Evolutionary conservation across 73 alveolate species (phyloP).

Genomic region (Effrenium voratum): DNA sequence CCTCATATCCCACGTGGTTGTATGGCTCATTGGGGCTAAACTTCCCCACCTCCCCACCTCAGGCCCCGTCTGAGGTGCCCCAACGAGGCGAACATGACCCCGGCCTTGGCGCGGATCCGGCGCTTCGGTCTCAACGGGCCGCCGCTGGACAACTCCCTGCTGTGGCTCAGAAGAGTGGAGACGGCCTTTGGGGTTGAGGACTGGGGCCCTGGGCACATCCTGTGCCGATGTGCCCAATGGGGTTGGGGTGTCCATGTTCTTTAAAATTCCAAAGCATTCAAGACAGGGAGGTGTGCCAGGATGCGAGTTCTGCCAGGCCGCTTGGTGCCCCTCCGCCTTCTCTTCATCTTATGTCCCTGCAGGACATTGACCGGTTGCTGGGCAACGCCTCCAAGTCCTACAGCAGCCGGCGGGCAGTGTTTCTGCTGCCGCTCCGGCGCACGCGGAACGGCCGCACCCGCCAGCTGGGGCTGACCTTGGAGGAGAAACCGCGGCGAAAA

Average conservation of each 20-base stretch:
- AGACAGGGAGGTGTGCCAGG: no score
- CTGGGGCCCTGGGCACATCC: no score
- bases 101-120: constrained; percentile 82
- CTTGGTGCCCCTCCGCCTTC: no score
- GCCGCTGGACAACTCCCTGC: constrained; percentile 73
- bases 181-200: constrained; percentile 84
- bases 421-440: constrained; percentile 51
- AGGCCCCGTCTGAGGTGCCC: no score
- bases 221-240: no score
- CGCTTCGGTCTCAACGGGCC: constrained; percentile 89
- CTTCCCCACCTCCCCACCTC: no score
- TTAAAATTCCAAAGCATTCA: no score
- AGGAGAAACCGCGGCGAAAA: background rate
- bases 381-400: constrained; percentile 81
- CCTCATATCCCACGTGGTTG: no score
- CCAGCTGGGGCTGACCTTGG: constrained; percentile 44
- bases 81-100: constrained; percentile 83
- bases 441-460: constrained; percentile 71
- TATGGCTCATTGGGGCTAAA: no score
- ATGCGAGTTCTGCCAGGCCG: no score
- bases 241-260: no score
- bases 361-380: constrained; percentile 38
- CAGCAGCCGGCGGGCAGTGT: constrained; percentile 82
- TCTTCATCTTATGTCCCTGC: no score
- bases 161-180: constrained; percentile 64